Evolutionary conservation across 805 yeast species (phyloP), one percentile per base, ranked within the genome.

Genomic region (Saccharomycopsis javanensis): DNA sequence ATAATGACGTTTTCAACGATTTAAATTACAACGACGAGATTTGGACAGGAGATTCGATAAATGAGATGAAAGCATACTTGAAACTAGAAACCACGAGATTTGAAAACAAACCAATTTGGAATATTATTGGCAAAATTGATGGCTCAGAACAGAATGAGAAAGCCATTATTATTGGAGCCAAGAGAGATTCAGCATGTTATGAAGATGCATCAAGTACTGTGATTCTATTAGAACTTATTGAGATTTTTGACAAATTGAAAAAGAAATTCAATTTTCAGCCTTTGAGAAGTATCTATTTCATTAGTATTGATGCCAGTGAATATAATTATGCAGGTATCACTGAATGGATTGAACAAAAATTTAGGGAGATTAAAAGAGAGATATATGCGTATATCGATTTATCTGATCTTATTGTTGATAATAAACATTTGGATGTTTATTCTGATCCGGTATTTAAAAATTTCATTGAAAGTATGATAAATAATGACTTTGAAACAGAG

Each of bases 291-390:
- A 83, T 91, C 13, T 84, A 85, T 65, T 90, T 91, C 71, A 81
- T 82, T 0, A 87, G 96, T 0, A 89, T 86, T 73, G 96, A 91
- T 64, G 97, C 87, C 0, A 73, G 86, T 0, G 82, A 83, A 60
- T 89, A 85, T 65, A 90, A 90, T 66, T 72, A 77, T 62, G 96
- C 94, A 0, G 98, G 98, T 0, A 76, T 88, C n/a, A 77, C 90
- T 0, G 92, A 86, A 64, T 82, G 91, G 78, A 75, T 84, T 5
- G 87, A 85, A 63, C 71, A 75, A 37, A 77, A 78, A 57, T 67
- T 72, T n/a, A 76, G 78, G 25, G 76, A 75, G 42, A 70, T 89
- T 28, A 72, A 75, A 55, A 75, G 79, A 51, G 84, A 85, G 61
- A 85, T 86, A 0, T 82, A 79, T 64, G 75, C 88, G 0, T 85